phyloP scores from a whole-genome alignment of 2,329 filamentous ascomycete genomes.

The Monilinia polystroma region DNA sequence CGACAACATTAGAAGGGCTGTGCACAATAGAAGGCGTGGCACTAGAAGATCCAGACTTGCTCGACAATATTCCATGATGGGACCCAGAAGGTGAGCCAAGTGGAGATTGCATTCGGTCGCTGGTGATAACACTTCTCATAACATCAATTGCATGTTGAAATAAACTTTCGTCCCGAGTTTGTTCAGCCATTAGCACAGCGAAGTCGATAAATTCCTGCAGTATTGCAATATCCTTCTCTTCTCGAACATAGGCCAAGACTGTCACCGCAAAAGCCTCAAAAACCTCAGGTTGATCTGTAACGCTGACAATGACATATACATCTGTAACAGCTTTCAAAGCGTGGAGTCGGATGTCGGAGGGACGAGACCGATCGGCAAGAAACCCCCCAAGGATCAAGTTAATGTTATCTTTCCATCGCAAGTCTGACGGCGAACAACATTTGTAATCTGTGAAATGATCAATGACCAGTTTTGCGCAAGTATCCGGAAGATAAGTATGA shows the following conservation, averaged over 20 bases:
- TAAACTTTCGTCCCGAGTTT: conserved; percentile 53
- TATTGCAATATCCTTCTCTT: conserved; percentile 64
- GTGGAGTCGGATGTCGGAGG: conserved; percentile 60
- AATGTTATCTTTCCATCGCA: conserved; percentile 65
- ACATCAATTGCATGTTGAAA: conserved; percentile 59
- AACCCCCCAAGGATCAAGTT: conserved; percentile 60
- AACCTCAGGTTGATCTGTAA: conserved; percentile 54
- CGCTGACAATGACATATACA: conserved; percentile 49
- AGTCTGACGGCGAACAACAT: conserved; percentile 69
- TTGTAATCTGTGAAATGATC: conserved; percentile 67
- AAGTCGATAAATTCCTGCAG: conserved; percentile 64
- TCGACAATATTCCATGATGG: conserved; percentile 31
- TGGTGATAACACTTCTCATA: conserved; percentile 51
- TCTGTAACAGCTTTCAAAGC: conserved; percentile 59
- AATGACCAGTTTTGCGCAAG: conserved; percentile 62
- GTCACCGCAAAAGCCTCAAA: conserved; percentile 59
- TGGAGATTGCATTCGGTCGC: conserved; percentile 48
- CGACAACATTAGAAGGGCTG: conserved; percentile 68
- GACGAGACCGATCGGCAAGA: conserved; percentile 60
- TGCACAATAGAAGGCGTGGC: conserved; percentile 29
- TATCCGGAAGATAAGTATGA: conserved; percentile 62
- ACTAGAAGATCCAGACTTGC: conserved; percentile 27
- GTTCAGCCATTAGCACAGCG: conserved; percentile 61
- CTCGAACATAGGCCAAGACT: conserved; percentile 59
- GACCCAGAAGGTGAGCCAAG: conserved; percentile 37